Percentiles rank a stretch among this genome's conserved stretches.
phyloP scores from a whole-genome alignment of 768 basidiomycete species.

The Pisolithus tinctorius region DNA sequence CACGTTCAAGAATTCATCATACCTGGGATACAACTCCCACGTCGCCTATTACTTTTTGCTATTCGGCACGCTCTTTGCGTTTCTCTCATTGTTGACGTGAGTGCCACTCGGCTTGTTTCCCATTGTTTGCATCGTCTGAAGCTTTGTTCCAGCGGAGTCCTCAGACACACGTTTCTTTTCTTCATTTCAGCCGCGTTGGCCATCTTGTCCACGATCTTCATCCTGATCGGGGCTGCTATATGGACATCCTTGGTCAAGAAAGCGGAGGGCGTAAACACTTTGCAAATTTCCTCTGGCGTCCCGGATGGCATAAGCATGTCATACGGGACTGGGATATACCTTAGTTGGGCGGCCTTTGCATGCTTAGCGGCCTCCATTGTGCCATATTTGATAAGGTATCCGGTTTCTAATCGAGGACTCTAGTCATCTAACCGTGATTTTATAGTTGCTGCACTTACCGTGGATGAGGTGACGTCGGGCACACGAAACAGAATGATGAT shows the following conservation, averaged over 20 bases:
- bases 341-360: slow-evolving; percentile 72
- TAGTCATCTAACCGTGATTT: not conserved
- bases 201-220: slow-evolving; percentile 49
- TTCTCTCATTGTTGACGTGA: slow-evolving; percentile 60
- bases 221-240: slow-evolving; percentile 64
- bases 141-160: slow-evolving; percentile 46
- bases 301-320: slow-evolving; percentile 60
- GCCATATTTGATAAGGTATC: slow-evolving; percentile 76
- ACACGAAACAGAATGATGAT: slow-evolving; percentile 3
- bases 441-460: slow-evolving; percentile 77
- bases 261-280: slow-evolving; percentile 49
- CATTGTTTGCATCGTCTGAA: slow-evolving; percentile 1
- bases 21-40: slow-evolving; percentile 55
- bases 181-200: slow-evolving; percentile 60
- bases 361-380: slow-evolving; percentile 57
- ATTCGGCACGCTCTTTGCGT: slow-evolving; percentile 62
- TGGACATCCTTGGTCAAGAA: slow-evolving; percentile 76
- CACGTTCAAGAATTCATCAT: slow-evolving; percentile 54
- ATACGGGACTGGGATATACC: slow-evolving; percentile 53
- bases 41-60: slow-evolving; percentile 74
- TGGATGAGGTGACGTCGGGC: slow-evolving; percentile 34
- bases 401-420: not conserved
- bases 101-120: slow-evolving; percentile 22
- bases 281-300: slow-evolving; percentile 35
- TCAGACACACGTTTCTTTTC: slow-evolving; percentile 60